Conservation (phyloP, 2,329 filamentous ascomycete genomes). For the Leptographium lundbergii region DNA sequence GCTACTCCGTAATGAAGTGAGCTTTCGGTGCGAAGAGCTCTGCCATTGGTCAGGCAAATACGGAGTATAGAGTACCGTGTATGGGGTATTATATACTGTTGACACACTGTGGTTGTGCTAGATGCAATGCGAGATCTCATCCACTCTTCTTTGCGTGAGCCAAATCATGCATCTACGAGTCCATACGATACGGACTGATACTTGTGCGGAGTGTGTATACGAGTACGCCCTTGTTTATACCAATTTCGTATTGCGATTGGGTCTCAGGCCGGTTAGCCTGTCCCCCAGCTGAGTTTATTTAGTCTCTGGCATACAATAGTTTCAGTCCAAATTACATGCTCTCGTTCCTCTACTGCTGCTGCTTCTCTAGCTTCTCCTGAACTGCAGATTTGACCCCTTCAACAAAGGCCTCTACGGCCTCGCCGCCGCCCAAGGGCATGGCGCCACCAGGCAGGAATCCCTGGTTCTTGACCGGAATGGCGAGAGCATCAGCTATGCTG, state of each 20-base stretch:
- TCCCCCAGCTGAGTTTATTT: too few relatives aligned
- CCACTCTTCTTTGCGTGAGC: too few relatives aligned
- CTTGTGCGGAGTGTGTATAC: too few relatives aligned
- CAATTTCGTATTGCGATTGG: too few relatives aligned
- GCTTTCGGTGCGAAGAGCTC: background rate
- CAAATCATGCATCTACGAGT: too few relatives aligned
- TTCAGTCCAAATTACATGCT: background rate
- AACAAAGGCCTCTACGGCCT: slow-evolving; percentile 84
- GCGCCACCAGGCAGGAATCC: slow-evolving; percentile 63
- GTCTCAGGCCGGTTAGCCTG: too few relatives aligned
- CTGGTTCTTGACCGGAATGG: slow-evolving; percentile 70
- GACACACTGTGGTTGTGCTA: background rate
- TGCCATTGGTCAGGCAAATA: background rate
- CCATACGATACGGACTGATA: too few relatives aligned
- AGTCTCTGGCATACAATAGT: background rate
- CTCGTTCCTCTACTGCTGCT: slow-evolving; percentile 11
- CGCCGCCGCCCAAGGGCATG: slow-evolving; percentile 75
- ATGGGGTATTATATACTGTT: background rate
- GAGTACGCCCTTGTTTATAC: too few relatives aligned
- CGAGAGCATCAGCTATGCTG: slow-evolving; percentile 75
- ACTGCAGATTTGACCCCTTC: slow-evolving; percentile 75
- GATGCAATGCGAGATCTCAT: background rate
- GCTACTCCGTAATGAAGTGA: background rate
- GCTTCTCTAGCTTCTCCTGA: slow-evolving; percentile 34
- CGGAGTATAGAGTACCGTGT: too few relatives aligned